phyloP scores from a whole-genome alignment of 495 filamentous ascomycete species.

The Penicillium maclennaniae region DNA sequence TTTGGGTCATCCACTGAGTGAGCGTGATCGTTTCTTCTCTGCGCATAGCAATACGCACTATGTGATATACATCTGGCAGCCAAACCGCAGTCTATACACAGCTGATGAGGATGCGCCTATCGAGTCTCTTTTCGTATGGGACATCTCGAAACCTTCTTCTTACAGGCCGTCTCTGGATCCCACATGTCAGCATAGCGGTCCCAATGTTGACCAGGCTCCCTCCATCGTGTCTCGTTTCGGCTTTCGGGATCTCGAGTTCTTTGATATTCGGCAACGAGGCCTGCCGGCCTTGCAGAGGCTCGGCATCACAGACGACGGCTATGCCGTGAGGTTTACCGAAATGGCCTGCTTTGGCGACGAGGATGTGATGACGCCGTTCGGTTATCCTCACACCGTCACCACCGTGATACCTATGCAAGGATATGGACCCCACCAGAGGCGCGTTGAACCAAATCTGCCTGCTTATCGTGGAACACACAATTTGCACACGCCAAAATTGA shows the following conservation, averaged over 20 bases:
- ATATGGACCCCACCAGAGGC: constrained; percentile 39
- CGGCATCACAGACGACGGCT: constrained; percentile 46
- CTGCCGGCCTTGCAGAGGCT: constrained; percentile 51
- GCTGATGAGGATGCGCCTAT: constrained; percentile 55
- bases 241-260: constrained; percentile 53
- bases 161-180: constrained; percentile 57
- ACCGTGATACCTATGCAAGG: constrained; percentile 55
- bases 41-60: constrained; percentile 60
- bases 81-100: constrained; percentile 54
- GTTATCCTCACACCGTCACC: constrained; percentile 33
- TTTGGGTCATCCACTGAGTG: constrained; percentile 56
- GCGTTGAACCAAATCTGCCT: constrained; percentile 31
- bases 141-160: constrained; percentile 53
- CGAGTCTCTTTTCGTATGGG: constrained; percentile 64
- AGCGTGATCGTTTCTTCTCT: constrained; percentile 61
- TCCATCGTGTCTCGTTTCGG: constrained; percentile 53
- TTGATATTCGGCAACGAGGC: constrained; percentile 54
- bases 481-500: constrained; percentile 8
- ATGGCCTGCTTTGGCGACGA: constrained; percentile 18
- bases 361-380: constrained; percentile 2
- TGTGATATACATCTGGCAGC: constrained; percentile 64
- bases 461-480: constrained; percentile 36
- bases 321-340: constrained; percentile 45
- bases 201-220: constrained; percentile 40
- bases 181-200: constrained; percentile 31